Evolutionary conservation across 306 rosid genomes (phyloP), one percentile per base, ranked within the genome.

Genomic region (Citrullus colocynthis): DNA sequence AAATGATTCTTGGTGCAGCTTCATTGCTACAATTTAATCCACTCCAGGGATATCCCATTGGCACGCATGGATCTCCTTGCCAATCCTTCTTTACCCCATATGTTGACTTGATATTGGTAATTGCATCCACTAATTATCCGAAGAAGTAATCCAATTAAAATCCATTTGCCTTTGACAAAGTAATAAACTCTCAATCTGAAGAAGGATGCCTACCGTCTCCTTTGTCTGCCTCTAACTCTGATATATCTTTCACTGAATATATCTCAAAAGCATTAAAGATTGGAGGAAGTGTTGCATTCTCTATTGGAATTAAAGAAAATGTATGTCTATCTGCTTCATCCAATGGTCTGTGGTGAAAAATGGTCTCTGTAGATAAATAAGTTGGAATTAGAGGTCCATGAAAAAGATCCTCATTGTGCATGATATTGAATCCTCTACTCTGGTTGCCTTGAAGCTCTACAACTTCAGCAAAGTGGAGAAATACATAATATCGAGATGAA

Each of bases 31-130:
- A 91, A 41, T 77, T 83, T 49, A 91, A 69, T 42, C 96, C 90
- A 48, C 85, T 77, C 96, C 93, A 91, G 69, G 55, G 54, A 75
- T 83, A 86, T 11, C 9, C 32, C 59, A 55, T 41, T 0, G 91
- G 96, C 32, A 41, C 78, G 42, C 93, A 89, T 45, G 93, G 93
- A 80, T 91, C 89, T 82, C 89, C 91, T 66, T 85, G 82, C 96
- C 93, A 91, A 77, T 83, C 79, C 76, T 64, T 89, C 13, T 16
- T 55, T 78, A 89, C 66, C 42, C 67, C 74, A 70, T 91, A 91
- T 18, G 79, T 57, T 37, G 71, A 80, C 84, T 91, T 88, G 74
- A 91, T 86, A 61, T 39, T 89, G 71, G 77, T 74, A 42, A 89
- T 82, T 9, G 90, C 89, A 75, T 64, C 86, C 76, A 86, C 93